Evolutionary conservation across 345 rosid genomes (phyloP).

Genomic region (Noccaea bulbosa): DNA sequence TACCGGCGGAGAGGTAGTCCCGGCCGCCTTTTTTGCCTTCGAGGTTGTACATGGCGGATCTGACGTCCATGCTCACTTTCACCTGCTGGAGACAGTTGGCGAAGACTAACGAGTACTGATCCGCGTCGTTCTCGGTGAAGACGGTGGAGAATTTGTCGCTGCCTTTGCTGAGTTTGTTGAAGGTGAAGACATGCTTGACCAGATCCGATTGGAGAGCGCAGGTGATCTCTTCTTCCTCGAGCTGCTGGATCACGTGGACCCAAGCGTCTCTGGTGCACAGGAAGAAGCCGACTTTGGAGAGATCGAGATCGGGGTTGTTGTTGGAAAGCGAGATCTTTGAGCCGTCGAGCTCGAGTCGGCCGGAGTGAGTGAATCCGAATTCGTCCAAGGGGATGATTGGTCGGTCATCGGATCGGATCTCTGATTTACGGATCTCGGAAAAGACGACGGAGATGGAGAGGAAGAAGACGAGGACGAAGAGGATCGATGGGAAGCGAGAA

Average conservation of each 20-base stretch:
- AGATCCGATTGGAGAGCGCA: constrained; percentile 76
- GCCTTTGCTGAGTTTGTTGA: constrained; percentile 52
- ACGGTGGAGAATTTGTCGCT: constrained; percentile 24
- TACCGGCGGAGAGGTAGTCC: constrained; percentile 90
- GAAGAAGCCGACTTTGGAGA: constrained; percentile 82
- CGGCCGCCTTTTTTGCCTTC: constrained; percentile 59
- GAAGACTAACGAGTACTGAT: constrained; percentile 79
- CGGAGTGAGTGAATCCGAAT: constrained; percentile 90
- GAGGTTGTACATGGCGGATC: constrained; percentile 86
- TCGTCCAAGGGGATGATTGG: constrained; percentile 76
- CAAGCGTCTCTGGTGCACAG: constrained; percentile 89
- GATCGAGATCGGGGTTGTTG: constrained; percentile 63
- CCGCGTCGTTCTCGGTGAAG: constrained; percentile 55
- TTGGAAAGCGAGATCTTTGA: constrained; percentile 58
- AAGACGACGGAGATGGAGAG: constrained; percentile 42
- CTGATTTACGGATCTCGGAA: constrained; percentile 73
- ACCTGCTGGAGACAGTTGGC: constrained; percentile 77
- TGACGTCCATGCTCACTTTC: constrained; percentile 75
- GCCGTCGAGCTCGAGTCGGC: constrained; percentile 77
- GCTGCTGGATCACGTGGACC: constrained; percentile 74
- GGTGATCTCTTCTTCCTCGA: constrained; percentile 70
- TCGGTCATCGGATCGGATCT: constrained; percentile 76
- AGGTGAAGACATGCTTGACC: constrained; percentile 66
- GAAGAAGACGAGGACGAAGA: constrained; percentile 31
- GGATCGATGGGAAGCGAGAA: constrained; percentile 22